Evolutionary conservation across 768 basidiomycete genomes (phyloP).

Genomic region (Tricholoma saponaceum): DNA sequence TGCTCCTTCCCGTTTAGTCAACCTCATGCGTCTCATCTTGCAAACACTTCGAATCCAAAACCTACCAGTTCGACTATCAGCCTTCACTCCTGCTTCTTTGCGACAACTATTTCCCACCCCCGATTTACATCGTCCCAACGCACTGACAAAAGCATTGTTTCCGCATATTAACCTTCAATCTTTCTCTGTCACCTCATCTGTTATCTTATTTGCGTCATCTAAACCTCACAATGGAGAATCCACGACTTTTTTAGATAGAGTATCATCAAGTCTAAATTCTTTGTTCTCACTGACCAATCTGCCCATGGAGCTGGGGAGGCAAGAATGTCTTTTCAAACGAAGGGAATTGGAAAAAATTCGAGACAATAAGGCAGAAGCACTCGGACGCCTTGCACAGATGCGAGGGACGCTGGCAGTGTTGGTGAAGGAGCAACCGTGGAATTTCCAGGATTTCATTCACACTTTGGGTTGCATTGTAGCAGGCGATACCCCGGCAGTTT

Average conservation of each 20-base stretch:
- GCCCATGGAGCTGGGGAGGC: slow-evolving; percentile 59
- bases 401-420: slow-evolving; percentile 40
- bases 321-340: slow-evolving; percentile 65
- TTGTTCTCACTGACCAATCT: slow-evolving; percentile 30
- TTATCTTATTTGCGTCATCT: slow-evolving; percentile 10
- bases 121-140: slow-evolving; percentile 40
- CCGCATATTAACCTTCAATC: slow-evolving; percentile 42
- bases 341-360: slow-evolving; percentile 57
- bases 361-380: slow-evolving; percentile 60
- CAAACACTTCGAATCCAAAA: slow-evolving; percentile 38
- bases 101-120: slow-evolving; percentile 44
- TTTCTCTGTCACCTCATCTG: slow-evolving; percentile 15
- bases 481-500: slow-evolving; percentile 12
- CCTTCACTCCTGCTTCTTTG: slow-evolving; percentile 45
- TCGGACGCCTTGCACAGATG: slow-evolving; percentile 59
- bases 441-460: slow-evolving; percentile 13
- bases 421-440: slow-evolving; percentile 19
- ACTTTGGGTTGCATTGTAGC: slow-evolving; percentile 17
- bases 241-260: slow-evolving; percentile 5
- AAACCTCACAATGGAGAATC: neutral
- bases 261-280: slow-evolving; percentile 15
- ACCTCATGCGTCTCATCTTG: slow-evolving; percentile 35
- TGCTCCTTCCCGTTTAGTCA: slow-evolving; percentile 37
- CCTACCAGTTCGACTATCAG: slow-evolving; percentile 41
- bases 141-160: slow-evolving; percentile 58